phyloP scores from a whole-genome alignment of 495 filamentous ascomycete genomes.

The Neurospora intermedia region DNA sequence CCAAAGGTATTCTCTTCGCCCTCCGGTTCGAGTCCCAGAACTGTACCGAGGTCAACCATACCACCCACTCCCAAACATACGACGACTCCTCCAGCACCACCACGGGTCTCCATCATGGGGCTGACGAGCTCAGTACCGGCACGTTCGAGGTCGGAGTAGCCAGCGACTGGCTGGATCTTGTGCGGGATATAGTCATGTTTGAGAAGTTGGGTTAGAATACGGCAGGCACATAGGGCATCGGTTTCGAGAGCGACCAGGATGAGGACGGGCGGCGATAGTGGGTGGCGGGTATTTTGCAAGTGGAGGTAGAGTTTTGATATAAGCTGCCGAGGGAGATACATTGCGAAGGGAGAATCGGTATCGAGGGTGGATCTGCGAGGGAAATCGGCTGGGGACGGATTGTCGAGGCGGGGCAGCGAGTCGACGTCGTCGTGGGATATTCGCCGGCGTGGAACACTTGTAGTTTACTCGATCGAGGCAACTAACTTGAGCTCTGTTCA shows the following conservation, averaged over 20 bases:
- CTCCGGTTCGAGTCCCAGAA: slow-evolving; percentile 54
- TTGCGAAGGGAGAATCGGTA: slow-evolving; percentile 23
- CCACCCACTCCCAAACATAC: slow-evolving; percentile 90
- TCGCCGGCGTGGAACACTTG: not conserved
- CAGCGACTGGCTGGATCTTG: slow-evolving; percentile 89
- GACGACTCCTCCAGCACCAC: slow-evolving; percentile 75
- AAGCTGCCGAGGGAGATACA: slow-evolving; percentile 90
- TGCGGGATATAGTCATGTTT: slow-evolving; percentile 98
- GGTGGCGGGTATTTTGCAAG: slow-evolving; percentile 68
- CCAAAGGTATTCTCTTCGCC: slow-evolving; percentile 48
- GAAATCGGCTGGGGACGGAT: not conserved
- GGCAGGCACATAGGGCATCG: slow-evolving; percentile 89
- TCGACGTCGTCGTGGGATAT: not conserved
- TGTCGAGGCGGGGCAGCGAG: slow-evolving; percentile 16
- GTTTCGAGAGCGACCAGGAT: slow-evolving; percentile 89
- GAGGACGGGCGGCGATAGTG: slow-evolving; percentile 80
- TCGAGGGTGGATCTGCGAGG: not conserved
- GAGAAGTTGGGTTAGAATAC: slow-evolving; percentile 80
- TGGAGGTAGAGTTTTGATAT: slow-evolving; percentile 85
- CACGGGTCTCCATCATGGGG: slow-evolving; percentile 71
- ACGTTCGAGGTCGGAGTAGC: slow-evolving; percentile 80
- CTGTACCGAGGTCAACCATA: slow-evolving; percentile 68
- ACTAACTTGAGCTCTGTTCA: not conserved
- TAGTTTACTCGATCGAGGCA: not conserved
- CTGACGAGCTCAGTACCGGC: slow-evolving; percentile 64